Percentiles rank a stretch among this genome's conserved stretches.
These are phyloP conservation scores for Neofusicoccum cordaticola DNA, from an alignment of 2,329 filamentous ascomycete species.

Conservation along the genomic window DNA sequence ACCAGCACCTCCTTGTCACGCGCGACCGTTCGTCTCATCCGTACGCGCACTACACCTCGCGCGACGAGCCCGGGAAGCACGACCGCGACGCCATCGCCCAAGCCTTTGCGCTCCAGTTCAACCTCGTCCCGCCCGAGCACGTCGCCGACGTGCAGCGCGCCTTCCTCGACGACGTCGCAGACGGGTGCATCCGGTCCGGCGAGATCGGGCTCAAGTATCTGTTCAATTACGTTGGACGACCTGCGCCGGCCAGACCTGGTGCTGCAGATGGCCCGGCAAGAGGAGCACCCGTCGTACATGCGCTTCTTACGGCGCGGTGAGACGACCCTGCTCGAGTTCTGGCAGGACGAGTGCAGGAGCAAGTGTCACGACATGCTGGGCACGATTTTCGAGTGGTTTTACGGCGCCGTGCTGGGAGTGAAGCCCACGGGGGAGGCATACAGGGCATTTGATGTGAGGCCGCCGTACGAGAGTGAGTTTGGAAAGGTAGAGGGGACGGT, in stretches of 20 bases:
- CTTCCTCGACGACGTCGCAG: slow-evolving; percentile 28
- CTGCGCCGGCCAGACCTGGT: slow-evolving; percentile 42
- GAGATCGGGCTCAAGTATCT: slow-evolving; percentile 45
- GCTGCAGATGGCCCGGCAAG: slow-evolving; percentile 45
- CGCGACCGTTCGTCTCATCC: slow-evolving; percentile 22
- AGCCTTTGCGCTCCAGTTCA: slow-evolving; percentile 37
- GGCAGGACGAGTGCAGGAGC: slow-evolving; percentile 44
- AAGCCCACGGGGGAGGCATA: slow-evolving; percentile 40
- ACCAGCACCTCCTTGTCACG: neutral
- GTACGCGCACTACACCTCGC: slow-evolving; percentile 41
- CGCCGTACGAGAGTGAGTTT: slow-evolving; percentile 43
- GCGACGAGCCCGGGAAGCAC: slow-evolving; percentile 29
- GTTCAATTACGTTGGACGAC: slow-evolving; percentile 42
- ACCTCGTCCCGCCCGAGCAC: slow-evolving; percentile 28
- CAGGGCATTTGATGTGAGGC: slow-evolving; percentile 39
- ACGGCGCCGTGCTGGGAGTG: slow-evolving; percentile 41
- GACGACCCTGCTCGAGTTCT: slow-evolving; percentile 45
- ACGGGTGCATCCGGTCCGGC: slow-evolving; percentile 37
- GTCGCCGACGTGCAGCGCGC: slow-evolving; percentile 28
- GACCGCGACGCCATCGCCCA: slow-evolving; percentile 42
- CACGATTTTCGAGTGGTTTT: slow-evolving; percentile 51
- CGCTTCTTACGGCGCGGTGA: slow-evolving; percentile 47
- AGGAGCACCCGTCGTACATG: slow-evolving; percentile 51
- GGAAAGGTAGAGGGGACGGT: slow-evolving; percentile 36
- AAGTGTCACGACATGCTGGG: slow-evolving; percentile 52